A percentile compares a stretch with the other conserved stretches of the same genome.
Conservation (phyloP, 176 grass and related monocot genomes). For the Aegilops tauschii region DNA sequence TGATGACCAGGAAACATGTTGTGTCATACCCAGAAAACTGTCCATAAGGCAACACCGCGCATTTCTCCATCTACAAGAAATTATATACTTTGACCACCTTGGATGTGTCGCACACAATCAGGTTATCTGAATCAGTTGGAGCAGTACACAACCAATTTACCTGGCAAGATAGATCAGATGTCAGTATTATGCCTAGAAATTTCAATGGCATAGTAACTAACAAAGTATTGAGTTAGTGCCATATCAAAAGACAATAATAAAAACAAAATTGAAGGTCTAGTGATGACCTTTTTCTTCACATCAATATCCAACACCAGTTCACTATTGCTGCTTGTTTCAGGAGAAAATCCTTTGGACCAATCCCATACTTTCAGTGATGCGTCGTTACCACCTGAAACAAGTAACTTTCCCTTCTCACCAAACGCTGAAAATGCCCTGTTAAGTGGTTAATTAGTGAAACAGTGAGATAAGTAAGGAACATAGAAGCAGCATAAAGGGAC, state of each 20-base stretch:
- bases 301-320: constrained; percentile 68
- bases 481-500: constrained; percentile 28
- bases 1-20: constrained; percentile 1
- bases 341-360: constrained; percentile 77
- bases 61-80: constrained; percentile 34
- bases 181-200: constrained; percentile 2
- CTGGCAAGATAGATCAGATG: constrained; percentile 38
- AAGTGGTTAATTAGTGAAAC: constrained; percentile 39
- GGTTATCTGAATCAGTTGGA: constrained; percentile 79
- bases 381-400: constrained; percentile 95
- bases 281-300: constrained; percentile 75
- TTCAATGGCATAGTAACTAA: background rate
- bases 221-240: background rate
- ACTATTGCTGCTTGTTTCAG: constrained; percentile 49
- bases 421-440: constrained; percentile 86
- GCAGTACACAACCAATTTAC: constrained; percentile 90
- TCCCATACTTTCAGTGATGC: constrained; percentile 85
- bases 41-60: background rate
- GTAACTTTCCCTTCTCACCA: constrained; percentile 82
- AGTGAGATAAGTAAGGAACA: background rate
- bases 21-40: background rate
- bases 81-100: constrained; percentile 83
- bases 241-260: constrained; percentile 11
- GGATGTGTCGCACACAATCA: constrained; percentile 88
- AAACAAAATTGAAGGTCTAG: constrained; percentile 17